Evolutionary conservation across 148 eudicot genomes (phyloP), one percentile per base, ranked within the genome.

Genomic region (Linanthus parryae): DNA sequence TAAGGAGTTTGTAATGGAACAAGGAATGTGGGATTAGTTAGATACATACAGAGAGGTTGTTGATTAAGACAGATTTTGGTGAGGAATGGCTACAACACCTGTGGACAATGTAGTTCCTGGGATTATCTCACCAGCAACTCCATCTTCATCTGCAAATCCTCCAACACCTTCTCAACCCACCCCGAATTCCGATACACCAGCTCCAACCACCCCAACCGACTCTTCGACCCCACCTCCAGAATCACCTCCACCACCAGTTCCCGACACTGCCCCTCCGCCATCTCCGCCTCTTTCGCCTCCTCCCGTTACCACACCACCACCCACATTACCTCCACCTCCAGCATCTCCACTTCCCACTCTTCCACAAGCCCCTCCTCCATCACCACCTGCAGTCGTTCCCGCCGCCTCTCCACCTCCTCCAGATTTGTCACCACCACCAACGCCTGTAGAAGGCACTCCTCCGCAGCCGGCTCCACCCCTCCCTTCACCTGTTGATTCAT

Each of bases 41-140:
- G 52, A 14, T 66, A 40, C 59, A 69, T 46, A 21, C 63, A 28
- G 22, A 68, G 27, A 68, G 48, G 61, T 64, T 61, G 56, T 63
- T 52, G 36, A 39, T 23, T 43, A 42, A 65, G 38, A 63, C 31
- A 51, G 33, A 48, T 29, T 35, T 40, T 18, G 30, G 57, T 8
- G 15, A 58, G 56, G 37, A 35, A 88, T 88, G 96, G 77, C 88
- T 58, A 72, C 81, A 56, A 55, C 82, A 41, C 61, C 69, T 38
- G 66, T 81, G 40, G 26, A 25, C 2, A 56, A 25, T 14, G 15
- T 27, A 21, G n/a, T n/a, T n/a, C n/a, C n/a, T n/a, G n/a, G n/a
- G n/a, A n/a, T n/a, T n/a, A 35, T 33, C 9, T 44, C 60, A 59
- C 17, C 57, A 16, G 66, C 65, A 7, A 53, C 61, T 41, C 57